phyloP scores from a whole-genome alignment of 176 grass and related monocot genomes.

The Ensete ventricosum region DNA sequence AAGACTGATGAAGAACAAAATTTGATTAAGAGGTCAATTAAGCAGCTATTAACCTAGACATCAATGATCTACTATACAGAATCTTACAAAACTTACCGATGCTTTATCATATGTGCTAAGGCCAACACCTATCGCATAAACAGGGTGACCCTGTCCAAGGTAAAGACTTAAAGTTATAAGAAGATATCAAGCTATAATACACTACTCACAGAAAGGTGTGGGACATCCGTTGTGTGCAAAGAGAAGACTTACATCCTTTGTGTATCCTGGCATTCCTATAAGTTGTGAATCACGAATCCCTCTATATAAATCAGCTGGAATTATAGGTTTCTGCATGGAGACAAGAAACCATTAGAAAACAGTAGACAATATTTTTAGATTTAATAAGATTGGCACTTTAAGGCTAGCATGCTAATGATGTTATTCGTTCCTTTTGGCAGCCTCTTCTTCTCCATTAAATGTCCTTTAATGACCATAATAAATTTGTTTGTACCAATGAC shows the following conservation, averaged over 20 bases:
- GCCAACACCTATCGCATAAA: conserved; percentile 81
- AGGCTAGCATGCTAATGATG: too few relatives aligned
- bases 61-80: conserved; percentile 6
- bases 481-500: too few relatives aligned
- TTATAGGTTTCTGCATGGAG: conserved; percentile 72
- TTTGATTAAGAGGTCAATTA: not conserved
- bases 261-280: conserved; percentile 80
- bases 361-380: not conserved
- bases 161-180: conserved; percentile 2
- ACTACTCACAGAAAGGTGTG: too few relatives aligned
- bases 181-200: not conserved
- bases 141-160: conserved; percentile 58
- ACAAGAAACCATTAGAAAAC: conserved; percentile 13
- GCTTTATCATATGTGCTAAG: conserved; percentile 83
- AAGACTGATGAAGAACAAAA: too few relatives aligned
- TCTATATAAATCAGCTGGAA: conserved; percentile 62
- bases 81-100: conserved; percentile 45
- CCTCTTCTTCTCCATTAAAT: too few relatives aligned
- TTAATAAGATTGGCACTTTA: too few relatives aligned
- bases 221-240: not conserved
- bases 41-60: not conserved
- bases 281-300: conserved; percentile 67
- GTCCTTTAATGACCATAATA: too few relatives aligned
- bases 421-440: too few relatives aligned
- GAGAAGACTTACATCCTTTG: conserved; percentile 57